Evolutionary conservation across 2,329 filamentous ascomycete species (phyloP).

Genomic region (Aspergillus fumigatus): DNA sequence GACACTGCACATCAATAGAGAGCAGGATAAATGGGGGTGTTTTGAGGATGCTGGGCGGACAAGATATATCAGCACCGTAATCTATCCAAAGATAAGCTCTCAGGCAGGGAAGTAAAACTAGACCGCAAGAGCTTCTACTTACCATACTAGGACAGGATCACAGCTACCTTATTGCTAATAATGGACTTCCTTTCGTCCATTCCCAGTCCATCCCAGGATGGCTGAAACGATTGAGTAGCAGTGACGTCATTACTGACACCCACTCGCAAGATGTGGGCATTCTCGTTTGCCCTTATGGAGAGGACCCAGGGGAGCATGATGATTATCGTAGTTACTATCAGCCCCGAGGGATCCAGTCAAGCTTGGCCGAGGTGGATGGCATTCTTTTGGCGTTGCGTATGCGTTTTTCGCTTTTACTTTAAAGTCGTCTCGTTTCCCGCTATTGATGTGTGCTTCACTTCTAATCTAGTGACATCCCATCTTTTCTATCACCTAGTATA

Average conservation of each 20-base stretch:
- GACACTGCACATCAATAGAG: too few relatives aligned
- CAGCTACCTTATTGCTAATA: neutral
- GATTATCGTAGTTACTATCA: neutral
- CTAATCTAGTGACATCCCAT: neutral
- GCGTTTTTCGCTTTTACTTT: neutral
- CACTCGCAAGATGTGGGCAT: neutral
- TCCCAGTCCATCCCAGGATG: neutral
- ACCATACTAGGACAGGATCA: neutral
- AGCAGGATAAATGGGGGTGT: neutral
- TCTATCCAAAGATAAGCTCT: neutral
- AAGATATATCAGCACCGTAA: neutral
- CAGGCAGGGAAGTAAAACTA: neutral
- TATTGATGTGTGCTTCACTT: neutral
- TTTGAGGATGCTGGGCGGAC: neutral
- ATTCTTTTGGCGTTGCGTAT: neutral
- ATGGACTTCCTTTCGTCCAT: neutral
- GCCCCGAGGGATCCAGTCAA: neutral
- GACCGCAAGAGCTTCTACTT: neutral
- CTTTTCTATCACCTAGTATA: neutral
- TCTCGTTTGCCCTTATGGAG: neutral
- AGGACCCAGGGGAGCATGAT: neutral
- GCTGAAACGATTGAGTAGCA: neutral
- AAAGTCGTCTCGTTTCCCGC: neutral
- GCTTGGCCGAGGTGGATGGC: neutral
- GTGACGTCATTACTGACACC: constrained; percentile 10